A percentile compares a stretch with the other conserved stretches of the same genome.
These are phyloP conservation scores for Phragmites australis DNA, from an alignment of 176 grass and related monocot genomes.

Conservation along the genomic window DNA sequence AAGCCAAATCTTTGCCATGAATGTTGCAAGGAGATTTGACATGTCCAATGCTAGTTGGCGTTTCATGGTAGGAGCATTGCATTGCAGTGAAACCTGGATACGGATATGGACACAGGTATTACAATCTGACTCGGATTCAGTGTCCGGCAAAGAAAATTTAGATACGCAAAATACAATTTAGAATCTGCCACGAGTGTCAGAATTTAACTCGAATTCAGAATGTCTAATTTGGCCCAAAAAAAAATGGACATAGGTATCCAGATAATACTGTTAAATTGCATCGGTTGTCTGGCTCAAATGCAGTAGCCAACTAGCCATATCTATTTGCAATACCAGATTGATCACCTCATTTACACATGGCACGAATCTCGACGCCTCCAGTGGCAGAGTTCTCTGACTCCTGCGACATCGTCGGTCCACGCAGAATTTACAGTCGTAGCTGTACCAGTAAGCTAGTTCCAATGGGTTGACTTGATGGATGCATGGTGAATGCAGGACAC, in stretches of 20 bases:
- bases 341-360: neutral
- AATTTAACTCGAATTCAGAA: no score
- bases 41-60: no score
- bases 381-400: neutral
- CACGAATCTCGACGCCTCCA: neutral
- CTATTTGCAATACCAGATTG: neutral
- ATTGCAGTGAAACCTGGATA: no score
- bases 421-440: neutral
- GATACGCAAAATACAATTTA: no score
- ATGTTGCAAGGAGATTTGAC: neutral
- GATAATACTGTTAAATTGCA: no score
- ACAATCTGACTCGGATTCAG: no score
- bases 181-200: no score
- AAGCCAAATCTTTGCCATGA: neutral
- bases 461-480: neutral
- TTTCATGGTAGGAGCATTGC: neutral
- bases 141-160: no score
- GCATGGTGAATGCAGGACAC: slow-evolving; percentile 59
- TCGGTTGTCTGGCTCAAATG: neutral
- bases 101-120: no score
- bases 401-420: slow-evolving; percentile 7
- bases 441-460: neutral
- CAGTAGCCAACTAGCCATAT: no score
- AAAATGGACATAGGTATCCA: no score
- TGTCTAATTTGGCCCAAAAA: no score